Evolutionary conservation across 352 stramenopile species (phyloP).

Genomic region (Paralagenidium karlingii): DNA sequence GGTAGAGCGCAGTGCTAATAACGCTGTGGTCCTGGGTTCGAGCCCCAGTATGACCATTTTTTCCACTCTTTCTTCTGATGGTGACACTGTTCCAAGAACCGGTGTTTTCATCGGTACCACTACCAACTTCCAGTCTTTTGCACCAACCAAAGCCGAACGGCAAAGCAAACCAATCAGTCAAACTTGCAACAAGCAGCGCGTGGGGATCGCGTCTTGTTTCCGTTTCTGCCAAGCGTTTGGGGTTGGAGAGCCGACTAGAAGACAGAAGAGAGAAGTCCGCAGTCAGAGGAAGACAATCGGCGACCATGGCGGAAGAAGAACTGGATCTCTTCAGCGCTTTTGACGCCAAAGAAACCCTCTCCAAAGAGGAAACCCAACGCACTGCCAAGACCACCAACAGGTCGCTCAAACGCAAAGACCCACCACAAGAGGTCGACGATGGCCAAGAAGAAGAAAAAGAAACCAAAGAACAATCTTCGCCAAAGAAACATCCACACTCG

Average conservation of each 20-base stretch:
- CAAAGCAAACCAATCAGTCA: no score
- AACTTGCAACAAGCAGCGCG: no score
- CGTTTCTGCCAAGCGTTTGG: background rate
- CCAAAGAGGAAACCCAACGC: conserved; percentile 28
- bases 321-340: conserved; percentile 92
- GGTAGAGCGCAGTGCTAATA: no score
- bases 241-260: background rate
- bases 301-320: conserved; percentile 65
- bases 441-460: conserved; percentile 3
- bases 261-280: background rate
- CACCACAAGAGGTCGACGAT: background rate
- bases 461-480: no score
- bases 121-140: no score
- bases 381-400: conserved; percentile 1
- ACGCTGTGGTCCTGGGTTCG: no score
- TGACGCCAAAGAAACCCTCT: conserved; percentile 70
- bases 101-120: no score
- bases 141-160: no score
- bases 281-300: background rate
- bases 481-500: conserved; percentile 4
- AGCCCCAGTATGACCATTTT: no score
- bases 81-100: no score
- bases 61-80: no score
- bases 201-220: no score
- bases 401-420: conserved; percentile 32